phyloP scores from a whole-genome alignment of 2,329 filamentous ascomycete species.

The Colletotrichum eleusines region DNA sequence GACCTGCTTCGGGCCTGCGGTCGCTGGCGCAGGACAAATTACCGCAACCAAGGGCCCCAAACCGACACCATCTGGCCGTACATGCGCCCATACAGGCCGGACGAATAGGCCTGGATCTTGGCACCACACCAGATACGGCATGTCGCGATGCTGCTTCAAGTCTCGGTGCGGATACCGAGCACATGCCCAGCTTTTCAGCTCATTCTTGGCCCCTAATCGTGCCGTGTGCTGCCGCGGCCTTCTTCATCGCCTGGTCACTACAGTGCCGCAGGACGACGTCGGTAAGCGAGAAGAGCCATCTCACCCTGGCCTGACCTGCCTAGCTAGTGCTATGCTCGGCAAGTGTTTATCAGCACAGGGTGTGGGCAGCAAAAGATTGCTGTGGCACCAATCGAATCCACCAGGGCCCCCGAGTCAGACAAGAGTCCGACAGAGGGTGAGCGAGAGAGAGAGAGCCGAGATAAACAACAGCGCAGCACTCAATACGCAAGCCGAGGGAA shows the following conservation, averaged over 20 bases:
- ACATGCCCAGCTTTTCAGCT: constrained; percentile 32
- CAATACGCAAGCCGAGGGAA: constrained; percentile 37
- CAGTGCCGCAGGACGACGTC: constrained; percentile 23
- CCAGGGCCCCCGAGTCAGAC: constrained; percentile 39
- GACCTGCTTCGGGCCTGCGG: constrained; percentile 30
- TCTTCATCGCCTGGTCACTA: constrained; percentile 6
- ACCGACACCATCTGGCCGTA: constrained; percentile 33
- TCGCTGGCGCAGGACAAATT: constrained; percentile 41
- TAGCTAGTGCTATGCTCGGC: constrained; percentile 15
- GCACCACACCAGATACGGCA: constrained; percentile 34
- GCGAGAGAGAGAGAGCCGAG: constrained; percentile 21
- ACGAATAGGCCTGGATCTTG: constrained; percentile 24
- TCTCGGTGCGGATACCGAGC: constrained; percentile 15
- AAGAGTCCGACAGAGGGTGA: too few relatives aligned
- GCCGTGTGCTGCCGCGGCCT: constrained; percentile 7
- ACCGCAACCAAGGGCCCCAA: constrained; percentile 39
- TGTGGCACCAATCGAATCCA: constrained; percentile 40
- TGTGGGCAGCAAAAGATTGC: constrained; percentile 36
- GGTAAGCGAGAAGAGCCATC: constrained; percentile 16
- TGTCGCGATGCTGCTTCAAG: constrained; percentile 23
- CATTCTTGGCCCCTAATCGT: constrained; percentile 7
- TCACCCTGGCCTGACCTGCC: not conserved
- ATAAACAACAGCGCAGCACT: too few relatives aligned
- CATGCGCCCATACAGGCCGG: constrained; percentile 30
- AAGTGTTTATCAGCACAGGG: constrained; percentile 31